These are phyloP conservation scores for Drosera capensis DNA, from an alignment of 148 eudicot species.

Conservation along the genomic window DNA sequence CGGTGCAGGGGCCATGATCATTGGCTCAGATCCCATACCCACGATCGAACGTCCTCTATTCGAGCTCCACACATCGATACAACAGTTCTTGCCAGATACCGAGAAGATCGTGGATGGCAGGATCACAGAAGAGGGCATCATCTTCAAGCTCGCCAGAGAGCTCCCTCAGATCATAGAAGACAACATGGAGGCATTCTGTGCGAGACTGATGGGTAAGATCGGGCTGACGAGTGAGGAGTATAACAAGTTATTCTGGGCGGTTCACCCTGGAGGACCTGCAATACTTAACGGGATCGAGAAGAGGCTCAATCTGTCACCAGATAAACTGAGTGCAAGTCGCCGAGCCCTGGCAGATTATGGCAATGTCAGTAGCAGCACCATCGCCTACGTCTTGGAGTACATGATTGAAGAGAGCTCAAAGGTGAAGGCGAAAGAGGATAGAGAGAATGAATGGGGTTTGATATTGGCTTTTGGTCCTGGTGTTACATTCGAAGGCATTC, in stretches of 20 bases:
- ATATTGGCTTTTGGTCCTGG: constrained; percentile 96
- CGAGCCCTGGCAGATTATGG: constrained; percentile 80
- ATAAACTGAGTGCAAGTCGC: constrained; percentile 61
- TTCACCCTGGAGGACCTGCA: constrained; percentile 95
- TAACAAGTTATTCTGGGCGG: constrained; percentile 85
- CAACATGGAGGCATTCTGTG: constrained; percentile 59
- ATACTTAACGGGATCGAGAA: constrained; percentile 72
- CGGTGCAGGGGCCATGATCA: constrained; percentile 90
- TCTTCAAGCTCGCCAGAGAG: constrained; percentile 63
- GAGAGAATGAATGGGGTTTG: constrained; percentile 67
- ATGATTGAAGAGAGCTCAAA: constrained; percentile 49
- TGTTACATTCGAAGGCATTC: constrained; percentile 84
- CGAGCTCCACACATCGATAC: constrained; percentile 71
- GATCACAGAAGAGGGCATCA: constrained; percentile 86
- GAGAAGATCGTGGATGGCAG: constrained; percentile 82
- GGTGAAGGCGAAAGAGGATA: constrained; percentile 13
- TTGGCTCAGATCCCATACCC: constrained; percentile 44
- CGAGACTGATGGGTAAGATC: constrained; percentile 26
- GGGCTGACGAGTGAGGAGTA: constrained; percentile 32
- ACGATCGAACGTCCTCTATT: constrained; percentile 46
- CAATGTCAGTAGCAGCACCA: constrained; percentile 90
- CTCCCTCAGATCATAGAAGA: constrained; percentile 86
- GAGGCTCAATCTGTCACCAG: constrained; percentile 44
- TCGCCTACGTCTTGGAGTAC: constrained; percentile 89
- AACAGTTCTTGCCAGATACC: constrained; percentile 68